Evolutionary conservation across 139 green algal species (phyloP), one percentile per base, ranked within the genome.

Genomic region (Nannochloris sp.): DNA sequence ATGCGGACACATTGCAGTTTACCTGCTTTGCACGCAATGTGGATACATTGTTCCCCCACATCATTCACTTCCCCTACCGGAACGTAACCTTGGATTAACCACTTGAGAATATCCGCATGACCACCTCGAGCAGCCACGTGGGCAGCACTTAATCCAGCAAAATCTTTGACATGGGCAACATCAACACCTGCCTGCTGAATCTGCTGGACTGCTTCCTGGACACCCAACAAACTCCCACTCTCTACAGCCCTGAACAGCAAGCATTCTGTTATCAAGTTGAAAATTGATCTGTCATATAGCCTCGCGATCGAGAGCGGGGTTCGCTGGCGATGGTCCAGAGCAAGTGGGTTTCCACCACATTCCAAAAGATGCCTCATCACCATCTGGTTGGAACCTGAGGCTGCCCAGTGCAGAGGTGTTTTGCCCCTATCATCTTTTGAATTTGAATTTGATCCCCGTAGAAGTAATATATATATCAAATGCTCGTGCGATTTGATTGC

Each of bases 341-440:
- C 57, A 18, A 64, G 21, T 18, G 57, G 57, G 12, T 64, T 23
- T 31, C n/a, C 57, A 49, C 57, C 57, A 31, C 57, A 64, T 23
- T 64, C 57, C 57, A 64, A 49, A 18, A 64, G 57, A 15, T 18
- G 23, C 15, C 56, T 21, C 21, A 64, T 31, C 1, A 64, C 57
- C 12, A 31, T 8, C 5, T 18, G 15, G 8, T 64, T 15, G 7
- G 16, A n/a, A 27, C 19, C 16, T 16, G 19, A 9, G 7, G 57
- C 23, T 1, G 57, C 57, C 18, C 57, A 64, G 19, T 64, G 57
- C 19, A 64, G 11, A n/a, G 57, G 57, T 18, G 57, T 64, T 51
- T 64, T 25, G 10, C 56, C 12, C 6, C 15, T n/a, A 11, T 58
- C 15, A 29, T 64, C 12, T 27, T 23, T 18, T 56, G 25, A 2